Evolutionary conservation across 2,329 filamentous ascomycete species (phyloP).

Genomic region (Aureobasidium sp.): DNA sequence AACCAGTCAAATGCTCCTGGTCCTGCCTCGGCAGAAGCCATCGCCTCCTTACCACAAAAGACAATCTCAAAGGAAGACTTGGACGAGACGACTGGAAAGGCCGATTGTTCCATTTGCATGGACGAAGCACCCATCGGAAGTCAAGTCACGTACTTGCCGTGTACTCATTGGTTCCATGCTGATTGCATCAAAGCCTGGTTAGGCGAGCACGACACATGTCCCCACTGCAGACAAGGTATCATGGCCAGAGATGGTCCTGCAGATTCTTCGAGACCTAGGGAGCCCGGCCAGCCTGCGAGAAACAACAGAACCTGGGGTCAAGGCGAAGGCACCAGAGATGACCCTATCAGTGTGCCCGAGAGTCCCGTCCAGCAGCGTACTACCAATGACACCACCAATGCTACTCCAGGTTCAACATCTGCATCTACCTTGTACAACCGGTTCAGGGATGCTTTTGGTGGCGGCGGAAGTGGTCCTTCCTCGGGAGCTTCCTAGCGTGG

Average conservation of each 20-base stretch:
- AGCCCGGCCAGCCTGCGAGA: constrained; percentile 25
- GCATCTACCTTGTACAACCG: constrained; percentile 25
- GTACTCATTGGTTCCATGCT: constrained; percentile 89
- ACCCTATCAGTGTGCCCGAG: constrained; percentile 21
- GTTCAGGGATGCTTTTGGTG: constrained; percentile 30
- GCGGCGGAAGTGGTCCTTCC: not conserved
- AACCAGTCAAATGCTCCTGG: constrained; percentile 71
- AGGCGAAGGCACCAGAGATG: constrained; percentile 20
- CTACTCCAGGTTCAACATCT: constrained; percentile 12
- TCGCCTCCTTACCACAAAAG: constrained; percentile 60
- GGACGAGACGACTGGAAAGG: constrained; percentile 58
- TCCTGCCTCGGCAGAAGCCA: constrained; percentile 69
- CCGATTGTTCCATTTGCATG: constrained; percentile 93
- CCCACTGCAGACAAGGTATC: constrained; percentile 61
- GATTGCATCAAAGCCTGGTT: constrained; percentile 78
- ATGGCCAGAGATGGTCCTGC: constrained; percentile 30
- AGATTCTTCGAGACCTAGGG: constrained; percentile 21
- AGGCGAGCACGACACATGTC: constrained; percentile 85
- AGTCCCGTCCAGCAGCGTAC: constrained; percentile 18
- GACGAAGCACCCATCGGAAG: constrained; percentile 69
- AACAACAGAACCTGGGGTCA: constrained; percentile 23
- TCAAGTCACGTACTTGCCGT: constrained; percentile 71
- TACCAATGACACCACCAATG: not conserved
- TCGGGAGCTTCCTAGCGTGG: constrained; percentile 10
- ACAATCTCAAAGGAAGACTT: constrained; percentile 64